phyloP scores from a whole-genome alignment of 2,329 filamentous ascomycete species.

The Achaetomium macrosporum region DNA sequence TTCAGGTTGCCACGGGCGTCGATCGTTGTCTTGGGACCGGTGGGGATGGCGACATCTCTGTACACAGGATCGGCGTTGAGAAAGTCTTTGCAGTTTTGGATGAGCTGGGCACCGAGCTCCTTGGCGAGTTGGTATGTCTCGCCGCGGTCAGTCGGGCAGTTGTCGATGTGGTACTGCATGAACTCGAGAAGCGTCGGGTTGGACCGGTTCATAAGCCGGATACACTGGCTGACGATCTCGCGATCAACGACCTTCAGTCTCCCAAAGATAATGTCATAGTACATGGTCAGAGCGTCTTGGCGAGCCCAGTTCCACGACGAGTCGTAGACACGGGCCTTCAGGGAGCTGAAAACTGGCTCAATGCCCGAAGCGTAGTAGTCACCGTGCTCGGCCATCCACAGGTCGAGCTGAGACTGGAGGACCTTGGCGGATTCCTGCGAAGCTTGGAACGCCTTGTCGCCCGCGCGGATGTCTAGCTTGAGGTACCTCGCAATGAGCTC shows the following conservation, averaged over 20 bases:
- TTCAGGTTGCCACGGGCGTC: conserved; percentile 88
- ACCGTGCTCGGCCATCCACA: conserved; percentile 93
- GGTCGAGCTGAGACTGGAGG: conserved; percentile 85
- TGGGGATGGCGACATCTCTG: conserved; percentile 92
- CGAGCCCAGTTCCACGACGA: conserved; percentile 99
- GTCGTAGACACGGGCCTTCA: conserved; percentile 95
- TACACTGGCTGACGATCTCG: conserved; percentile 97
- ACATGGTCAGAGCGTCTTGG: conserved; percentile 96
- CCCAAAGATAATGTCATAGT: conserved; percentile 98
- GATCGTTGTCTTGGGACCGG: conserved; percentile 86
- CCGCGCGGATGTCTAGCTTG: conserved; percentile 94
- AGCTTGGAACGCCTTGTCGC: conserved; percentile 84
- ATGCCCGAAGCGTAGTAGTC: conserved; percentile 95
- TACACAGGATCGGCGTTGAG: conserved; percentile 78
- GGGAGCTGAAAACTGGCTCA: conserved; percentile 83
- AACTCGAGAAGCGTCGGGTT: conserved; percentile 94
- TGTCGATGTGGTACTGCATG: conserved; percentile 99
- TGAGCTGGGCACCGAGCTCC: conserved; percentile 84
- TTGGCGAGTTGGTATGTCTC: conserved; percentile 99
- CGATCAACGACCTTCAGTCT: conserved; percentile 88
- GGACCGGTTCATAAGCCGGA: conserved; percentile 98
- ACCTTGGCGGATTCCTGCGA: conserved; percentile 81
- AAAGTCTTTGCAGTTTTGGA: conserved; percentile 96
- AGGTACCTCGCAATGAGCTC: conserved; percentile 93
- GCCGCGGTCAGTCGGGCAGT: conserved; percentile 92